Percentiles rank a stretch among this genome's conserved stretches.
phyloP scores from a whole-genome alignment of 352 stramenopile species.

The Phytopythium aichiense region DNA sequence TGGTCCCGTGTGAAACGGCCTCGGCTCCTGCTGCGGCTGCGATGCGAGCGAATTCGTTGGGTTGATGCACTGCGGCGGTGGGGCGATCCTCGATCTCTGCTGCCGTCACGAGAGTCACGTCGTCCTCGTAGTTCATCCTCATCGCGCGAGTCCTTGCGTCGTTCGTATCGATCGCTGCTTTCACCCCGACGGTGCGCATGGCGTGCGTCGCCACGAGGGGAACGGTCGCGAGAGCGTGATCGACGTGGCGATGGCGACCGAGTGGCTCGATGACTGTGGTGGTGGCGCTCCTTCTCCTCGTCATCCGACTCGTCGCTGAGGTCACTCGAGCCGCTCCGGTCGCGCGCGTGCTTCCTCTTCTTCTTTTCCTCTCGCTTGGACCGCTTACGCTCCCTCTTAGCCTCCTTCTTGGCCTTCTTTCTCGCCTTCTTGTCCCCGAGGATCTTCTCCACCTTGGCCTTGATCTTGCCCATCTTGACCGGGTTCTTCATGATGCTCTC shows the following conservation, averaged over 20 bases:
- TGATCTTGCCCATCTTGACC: slow-evolving; percentile 88
- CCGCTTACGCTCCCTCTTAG: slow-evolving; percentile 65
- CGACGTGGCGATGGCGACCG: slow-evolving; percentile 6
- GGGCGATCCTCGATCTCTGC: neutral
- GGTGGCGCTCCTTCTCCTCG: slow-evolving; percentile 6
- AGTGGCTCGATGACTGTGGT: slow-evolving; percentile 8
- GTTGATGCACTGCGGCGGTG: neutral
- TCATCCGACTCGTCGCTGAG: slow-evolving; percentile 9
- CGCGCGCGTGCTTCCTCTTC: slow-evolving; percentile 32
- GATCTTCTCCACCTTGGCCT: slow-evolving; percentile 72
- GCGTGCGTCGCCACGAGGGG: neutral
- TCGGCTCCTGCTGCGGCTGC: neutral
- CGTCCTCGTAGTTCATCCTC: neutral
- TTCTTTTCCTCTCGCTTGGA: slow-evolving; percentile 32
- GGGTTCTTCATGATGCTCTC: slow-evolving; percentile 89
- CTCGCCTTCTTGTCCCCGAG: slow-evolving; percentile 73
- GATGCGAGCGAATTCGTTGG: neutral
- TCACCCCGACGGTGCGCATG: neutral
- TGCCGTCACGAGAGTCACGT: neutral
- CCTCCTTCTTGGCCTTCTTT: slow-evolving; percentile 65
- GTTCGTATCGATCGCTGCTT: neutral
- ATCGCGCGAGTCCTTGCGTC: neutral
- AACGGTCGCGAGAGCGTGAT: neutral
- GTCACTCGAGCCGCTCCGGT: slow-evolving; percentile 13
- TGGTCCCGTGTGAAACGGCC: neutral